Evolutionary conservation across 352 stramenopile genomes (phyloP).

Genomic region (Phytophthora aleatoria): DNA sequence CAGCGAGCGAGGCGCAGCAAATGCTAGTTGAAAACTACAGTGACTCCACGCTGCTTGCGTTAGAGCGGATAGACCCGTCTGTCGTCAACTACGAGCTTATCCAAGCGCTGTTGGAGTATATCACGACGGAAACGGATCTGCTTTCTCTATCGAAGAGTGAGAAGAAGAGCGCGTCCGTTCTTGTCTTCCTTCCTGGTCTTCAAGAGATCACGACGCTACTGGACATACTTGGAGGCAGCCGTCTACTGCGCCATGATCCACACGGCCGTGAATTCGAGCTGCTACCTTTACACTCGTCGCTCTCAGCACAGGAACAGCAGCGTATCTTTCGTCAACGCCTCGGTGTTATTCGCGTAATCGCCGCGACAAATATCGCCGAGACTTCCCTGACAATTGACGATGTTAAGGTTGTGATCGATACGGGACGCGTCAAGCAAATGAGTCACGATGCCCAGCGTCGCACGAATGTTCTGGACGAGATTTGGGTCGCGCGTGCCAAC

Average conservation of each 20-base stretch:
- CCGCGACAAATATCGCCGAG: slow-evolving; percentile 97
- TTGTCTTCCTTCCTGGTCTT: slow-evolving; percentile 96
- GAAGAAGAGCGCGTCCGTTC: slow-evolving; percentile 79
- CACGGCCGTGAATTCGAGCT: slow-evolving; percentile 61
- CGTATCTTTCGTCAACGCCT: slow-evolving; percentile 87
- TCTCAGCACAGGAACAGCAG: slow-evolving; percentile 94
- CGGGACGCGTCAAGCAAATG: slow-evolving; percentile 94
- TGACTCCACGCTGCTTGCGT: slow-evolving; percentile 81
- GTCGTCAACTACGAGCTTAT: slow-evolving; percentile 96
- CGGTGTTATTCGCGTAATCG: slow-evolving; percentile 91
- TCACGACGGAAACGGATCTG: slow-evolving; percentile 63
- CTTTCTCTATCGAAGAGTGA: slow-evolving; percentile 27
- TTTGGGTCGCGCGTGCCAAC: slow-evolving; percentile 91
- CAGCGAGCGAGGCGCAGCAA: slow-evolving; percentile 21
- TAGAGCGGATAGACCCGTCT: slow-evolving; percentile 87
- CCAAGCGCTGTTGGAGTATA: slow-evolving; percentile 85
- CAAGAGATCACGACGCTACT: slow-evolving; percentile 93
- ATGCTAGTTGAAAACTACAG: slow-evolving; percentile 73
- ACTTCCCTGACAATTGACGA: slow-evolving; percentile 97
- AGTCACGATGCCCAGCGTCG: slow-evolving; percentile 78
- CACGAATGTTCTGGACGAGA: slow-evolving; percentile 90
- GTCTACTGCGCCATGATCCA: slow-evolving; percentile 47
- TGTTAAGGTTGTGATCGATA: slow-evolving; percentile 96
- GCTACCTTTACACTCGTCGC: slow-evolving; percentile 93
- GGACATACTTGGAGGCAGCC: slow-evolving; percentile 66